These are phyloP conservation scores for Pichia pseudocactophila DNA, from an alignment of 805 yeast species.

Conservation along the genomic window DNA sequence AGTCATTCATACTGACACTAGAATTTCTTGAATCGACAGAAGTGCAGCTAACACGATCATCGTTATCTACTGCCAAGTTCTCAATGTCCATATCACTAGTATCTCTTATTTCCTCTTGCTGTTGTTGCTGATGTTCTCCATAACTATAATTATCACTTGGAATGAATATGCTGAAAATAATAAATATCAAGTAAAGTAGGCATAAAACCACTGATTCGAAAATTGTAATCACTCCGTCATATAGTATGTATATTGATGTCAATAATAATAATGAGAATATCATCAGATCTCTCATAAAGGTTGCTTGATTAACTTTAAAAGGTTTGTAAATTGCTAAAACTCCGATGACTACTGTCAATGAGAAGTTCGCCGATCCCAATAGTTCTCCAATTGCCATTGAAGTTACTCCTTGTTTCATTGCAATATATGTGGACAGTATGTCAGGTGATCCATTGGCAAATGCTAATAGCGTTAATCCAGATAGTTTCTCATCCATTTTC, in stretches of 20 bases:
- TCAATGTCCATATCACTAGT: background rate
- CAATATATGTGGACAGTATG: slow-evolving; percentile 73
- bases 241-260: slow-evolving; percentile 42
- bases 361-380: slow-evolving; percentile 46
- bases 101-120: no score
- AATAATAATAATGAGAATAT: slow-evolving; percentile 46
- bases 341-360: slow-evolving; percentile 44
- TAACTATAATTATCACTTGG: slow-evolving; percentile 11
- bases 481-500: slow-evolving; percentile 62
- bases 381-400: slow-evolving; percentile 44
- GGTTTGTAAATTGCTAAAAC: slow-evolving; percentile 24
- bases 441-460: slow-evolving; percentile 93
- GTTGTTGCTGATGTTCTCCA: no score
- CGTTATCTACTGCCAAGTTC: background rate
- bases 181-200: slow-evolving; percentile 47
- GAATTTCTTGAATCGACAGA: slow-evolving; percentile 7
- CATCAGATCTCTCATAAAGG: slow-evolving; percentile 52
- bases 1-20: slow-evolving; percentile 8
- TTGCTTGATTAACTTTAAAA: slow-evolving; percentile 40
- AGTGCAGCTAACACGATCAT: background rate
- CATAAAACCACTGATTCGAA: slow-evolving; percentile 49
- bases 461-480: slow-evolving; percentile 83
- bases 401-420: slow-evolving; percentile 55
- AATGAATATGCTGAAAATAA: slow-evolving; percentile 29
- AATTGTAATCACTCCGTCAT: slow-evolving; percentile 45